These are phyloP conservation scores for Rosa multiflora DNA, from an alignment of 306 rosid genomes.

Conservation along the genomic window DNA sequence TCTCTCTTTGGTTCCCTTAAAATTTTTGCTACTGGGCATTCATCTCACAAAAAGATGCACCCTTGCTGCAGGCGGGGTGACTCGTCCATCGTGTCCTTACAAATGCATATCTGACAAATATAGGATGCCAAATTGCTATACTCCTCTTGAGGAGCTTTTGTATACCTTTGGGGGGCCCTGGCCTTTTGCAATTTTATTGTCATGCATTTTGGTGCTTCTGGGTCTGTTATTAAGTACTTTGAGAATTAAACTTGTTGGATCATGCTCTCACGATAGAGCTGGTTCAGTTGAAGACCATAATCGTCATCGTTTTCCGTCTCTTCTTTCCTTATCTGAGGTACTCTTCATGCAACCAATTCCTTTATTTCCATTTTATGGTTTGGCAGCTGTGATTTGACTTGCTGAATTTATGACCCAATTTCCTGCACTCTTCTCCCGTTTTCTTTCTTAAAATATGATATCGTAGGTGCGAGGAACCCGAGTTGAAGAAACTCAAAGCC, in stretches of 20 bases:
- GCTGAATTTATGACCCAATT: slow-evolving; percentile 12
- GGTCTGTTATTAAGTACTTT: slow-evolving; percentile 69
- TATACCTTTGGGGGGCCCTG: slow-evolving; percentile 94
- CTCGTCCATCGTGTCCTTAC: slow-evolving; percentile 67
- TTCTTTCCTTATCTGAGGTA: slow-evolving; percentile 97
- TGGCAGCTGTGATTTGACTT: slow-evolving; percentile 16
- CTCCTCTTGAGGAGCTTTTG: slow-evolving; percentile 93
- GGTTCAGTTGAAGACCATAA: slow-evolving; percentile 70
- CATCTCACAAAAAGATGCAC: slow-evolving; percentile 21
- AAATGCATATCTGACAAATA: slow-evolving; percentile 88
- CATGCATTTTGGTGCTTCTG: slow-evolving; percentile 66
- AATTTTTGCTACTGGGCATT: not conserved
- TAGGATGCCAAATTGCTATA: slow-evolving; percentile 91
- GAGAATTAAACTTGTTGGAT: slow-evolving; percentile 75
- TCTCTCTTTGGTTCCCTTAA: slow-evolving; percentile 18
- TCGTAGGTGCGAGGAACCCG: slow-evolving; percentile 85
- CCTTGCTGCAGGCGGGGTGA: slow-evolving; percentile 71
- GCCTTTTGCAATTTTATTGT: slow-evolving; percentile 69
- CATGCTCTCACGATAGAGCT: slow-evolving; percentile 58
- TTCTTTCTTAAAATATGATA: not conserved
- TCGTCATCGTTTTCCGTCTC: slow-evolving; percentile 71
- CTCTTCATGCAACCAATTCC: slow-evolving; percentile 23
- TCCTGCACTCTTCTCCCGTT: not conserved
- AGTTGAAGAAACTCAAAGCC: slow-evolving; percentile 92
- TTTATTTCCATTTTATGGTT: slow-evolving; percentile 18